phyloP scores from a whole-genome alignment of 331 rosid genomes.

The Acacia concinna region DNA sequence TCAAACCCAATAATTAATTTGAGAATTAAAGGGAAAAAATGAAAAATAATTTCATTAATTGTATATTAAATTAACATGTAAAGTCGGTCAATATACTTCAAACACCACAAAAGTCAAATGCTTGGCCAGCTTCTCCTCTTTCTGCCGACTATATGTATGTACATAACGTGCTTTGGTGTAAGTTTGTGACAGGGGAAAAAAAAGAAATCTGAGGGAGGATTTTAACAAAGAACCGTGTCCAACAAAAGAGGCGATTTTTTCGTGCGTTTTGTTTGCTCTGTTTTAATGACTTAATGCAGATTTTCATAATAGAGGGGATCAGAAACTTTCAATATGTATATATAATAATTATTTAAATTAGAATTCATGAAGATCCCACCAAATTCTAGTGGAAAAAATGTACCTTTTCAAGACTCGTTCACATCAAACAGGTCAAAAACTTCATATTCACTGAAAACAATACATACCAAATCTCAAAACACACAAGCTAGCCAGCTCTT shows the following conservation, averaged over 20 bases:
- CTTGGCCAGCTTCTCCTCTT: background rate
- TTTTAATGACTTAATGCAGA: background rate
- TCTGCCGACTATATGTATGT: conserved; percentile 33
- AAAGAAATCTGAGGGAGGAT: background rate
- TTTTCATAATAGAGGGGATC: background rate
- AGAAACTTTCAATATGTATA: background rate
- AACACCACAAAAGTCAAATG: conserved; percentile 33
- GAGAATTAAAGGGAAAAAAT: background rate
- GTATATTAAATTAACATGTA: conserved; percentile 25
- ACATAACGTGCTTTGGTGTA: conserved; percentile 22
- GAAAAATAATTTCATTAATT: background rate
- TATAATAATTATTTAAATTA: background rate
- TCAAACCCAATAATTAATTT: conserved; percentile 18
- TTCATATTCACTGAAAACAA: conserved; percentile 25
- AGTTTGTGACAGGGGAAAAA: background rate
- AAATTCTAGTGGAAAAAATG: conserved; percentile 23
- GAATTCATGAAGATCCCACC: conserved; percentile 14
- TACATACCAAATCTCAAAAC: conserved; percentile 7
- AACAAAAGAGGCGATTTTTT: background rate
- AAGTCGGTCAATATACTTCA: conserved; percentile 33
- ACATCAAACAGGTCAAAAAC: background rate
- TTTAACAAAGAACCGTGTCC: background rate
- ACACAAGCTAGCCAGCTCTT: too few species aligned
- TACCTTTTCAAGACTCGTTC: conserved; percentile 6
- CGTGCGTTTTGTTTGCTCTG: background rate